Evolutionary conservation across 2,329 filamentous ascomycete genomes (phyloP).

Genomic region (Rhynchosporium graminicola): DNA sequence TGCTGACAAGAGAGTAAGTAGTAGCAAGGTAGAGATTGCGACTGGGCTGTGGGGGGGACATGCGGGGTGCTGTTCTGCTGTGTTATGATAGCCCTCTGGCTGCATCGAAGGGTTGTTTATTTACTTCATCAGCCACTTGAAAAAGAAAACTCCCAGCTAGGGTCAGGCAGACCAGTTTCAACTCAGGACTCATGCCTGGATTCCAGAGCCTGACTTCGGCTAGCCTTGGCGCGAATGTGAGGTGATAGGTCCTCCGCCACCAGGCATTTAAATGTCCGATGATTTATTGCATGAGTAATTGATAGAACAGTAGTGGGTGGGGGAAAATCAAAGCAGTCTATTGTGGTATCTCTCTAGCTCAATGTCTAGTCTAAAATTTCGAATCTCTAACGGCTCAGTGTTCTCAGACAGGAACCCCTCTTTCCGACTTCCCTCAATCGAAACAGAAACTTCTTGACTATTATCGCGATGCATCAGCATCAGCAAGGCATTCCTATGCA

Average conservation of each 20-base stretch:
- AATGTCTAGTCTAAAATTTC: constrained; percentile 13
- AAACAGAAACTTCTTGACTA: background rate
- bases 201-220: background rate
- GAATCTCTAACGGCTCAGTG: background rate
- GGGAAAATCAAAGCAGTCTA: constrained; percentile 10
- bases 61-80: constrained; percentile 1
- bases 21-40: background rate
- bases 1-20: no score
- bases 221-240: background rate
- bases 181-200: background rate
- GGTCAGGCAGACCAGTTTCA: no score
- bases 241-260: background rate
- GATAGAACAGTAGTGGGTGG: background rate
- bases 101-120: no score
- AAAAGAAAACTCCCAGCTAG: no score
- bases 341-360: constrained; percentile 24
- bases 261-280: background rate
- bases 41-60: constrained; percentile 1
- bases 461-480: background rate
- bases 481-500: background rate
- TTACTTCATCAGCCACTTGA: no score
- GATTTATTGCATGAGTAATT: background rate
- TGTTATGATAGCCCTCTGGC: no score
- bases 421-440: background rate
- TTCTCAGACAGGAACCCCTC: background rate